phyloP scores from a whole-genome alignment of 257 asterid species.

The Perilla frutescens region DNA sequence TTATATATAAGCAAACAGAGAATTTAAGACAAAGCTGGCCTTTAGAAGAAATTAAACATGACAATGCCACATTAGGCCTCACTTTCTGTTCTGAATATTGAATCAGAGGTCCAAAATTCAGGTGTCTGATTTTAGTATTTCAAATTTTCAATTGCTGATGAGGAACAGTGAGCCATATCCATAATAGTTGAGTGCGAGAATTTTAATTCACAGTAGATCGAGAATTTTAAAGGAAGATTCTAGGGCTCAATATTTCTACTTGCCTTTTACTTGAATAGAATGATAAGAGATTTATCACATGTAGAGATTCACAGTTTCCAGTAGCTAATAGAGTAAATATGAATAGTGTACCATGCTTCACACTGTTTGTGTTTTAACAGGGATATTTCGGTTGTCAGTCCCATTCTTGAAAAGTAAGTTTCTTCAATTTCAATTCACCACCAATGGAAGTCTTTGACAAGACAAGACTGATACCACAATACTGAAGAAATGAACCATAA shows the following conservation, averaged over 20 bases:
- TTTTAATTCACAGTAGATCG: no score
- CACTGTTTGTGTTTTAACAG: background rate
- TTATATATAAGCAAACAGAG: slow-evolving; percentile 26
- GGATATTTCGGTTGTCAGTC: background rate
- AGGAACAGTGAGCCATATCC: no score
- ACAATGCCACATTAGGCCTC: background rate
- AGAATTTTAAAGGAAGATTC: no score
- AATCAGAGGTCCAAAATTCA: background rate
- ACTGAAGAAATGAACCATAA: background rate
- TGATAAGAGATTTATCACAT: background rate
- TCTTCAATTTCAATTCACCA: background rate
- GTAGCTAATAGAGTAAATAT: no score
- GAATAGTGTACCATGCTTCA: no score
- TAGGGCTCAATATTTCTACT: no score
- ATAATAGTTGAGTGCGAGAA: no score
- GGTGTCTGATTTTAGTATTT: no score
- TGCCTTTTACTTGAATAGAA: no score
- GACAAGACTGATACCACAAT: background rate
- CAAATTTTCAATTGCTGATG: no score
- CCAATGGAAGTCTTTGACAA: background rate
- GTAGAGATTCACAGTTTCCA: background rate
- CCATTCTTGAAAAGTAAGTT: slow-evolving; percentile 1
- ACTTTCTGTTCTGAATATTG: background rate
- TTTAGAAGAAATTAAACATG: background rate
- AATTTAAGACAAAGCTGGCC: background rate